A percentile compares a stretch with the other conserved stretches of the same genome.
Conservation (phyloP, 129 eudicot genomes). For the Calendula officinalis region DNA sequence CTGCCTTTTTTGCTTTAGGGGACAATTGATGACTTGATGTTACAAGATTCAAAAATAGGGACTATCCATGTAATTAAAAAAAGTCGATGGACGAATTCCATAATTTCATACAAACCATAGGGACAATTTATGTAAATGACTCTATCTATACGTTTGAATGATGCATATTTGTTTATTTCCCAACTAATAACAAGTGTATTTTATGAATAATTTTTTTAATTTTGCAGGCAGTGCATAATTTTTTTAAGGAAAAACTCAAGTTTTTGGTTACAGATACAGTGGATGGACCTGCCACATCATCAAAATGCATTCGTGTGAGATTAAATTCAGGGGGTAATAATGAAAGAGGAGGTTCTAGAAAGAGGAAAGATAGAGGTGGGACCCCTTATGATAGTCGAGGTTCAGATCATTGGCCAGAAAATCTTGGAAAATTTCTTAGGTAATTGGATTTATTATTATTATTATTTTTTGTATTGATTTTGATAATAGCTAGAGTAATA, state of each 20-base stretch:
- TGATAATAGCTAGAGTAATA: too few species aligned
- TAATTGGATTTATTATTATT: constrained; percentile 12
- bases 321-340: constrained; percentile 46
- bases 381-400: constrained; percentile 84
- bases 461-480: too few species aligned
- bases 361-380: constrained; percentile 75
- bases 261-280: constrained; percentile 91
- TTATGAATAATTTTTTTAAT: neutral
- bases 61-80: too few species aligned
- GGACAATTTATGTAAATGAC: too few species aligned
- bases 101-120: too few species aligned
- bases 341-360: constrained; percentile 49
- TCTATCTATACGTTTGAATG: neutral
- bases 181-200: neutral
- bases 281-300: constrained; percentile 72
- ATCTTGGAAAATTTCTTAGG: constrained; percentile 92
- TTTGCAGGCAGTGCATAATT: constrained; percentile 79
- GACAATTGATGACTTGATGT: too few species aligned
- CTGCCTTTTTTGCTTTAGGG: too few species aligned
- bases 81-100: too few species aligned
- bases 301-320: constrained; percentile 94
- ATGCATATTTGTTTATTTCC: constrained; percentile 1
- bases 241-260: constrained; percentile 72
- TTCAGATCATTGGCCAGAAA: constrained; percentile 80
- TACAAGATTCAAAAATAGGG: too few species aligned